phyloP scores from a whole-genome alignment of 805 yeast genomes.

The Candida sonorensis region DNA sequence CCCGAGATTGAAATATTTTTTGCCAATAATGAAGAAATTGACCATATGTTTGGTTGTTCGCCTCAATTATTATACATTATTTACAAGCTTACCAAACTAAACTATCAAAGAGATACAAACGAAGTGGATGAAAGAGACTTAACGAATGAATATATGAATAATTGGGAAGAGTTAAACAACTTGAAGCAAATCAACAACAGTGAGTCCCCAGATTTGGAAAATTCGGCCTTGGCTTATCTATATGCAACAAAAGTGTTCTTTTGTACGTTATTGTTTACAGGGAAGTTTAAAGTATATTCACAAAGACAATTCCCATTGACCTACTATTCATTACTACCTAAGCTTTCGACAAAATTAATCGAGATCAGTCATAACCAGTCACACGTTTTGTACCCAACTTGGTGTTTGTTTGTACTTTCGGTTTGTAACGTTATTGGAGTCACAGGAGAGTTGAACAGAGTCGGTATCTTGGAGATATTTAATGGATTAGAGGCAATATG shows the following conservation, averaged over 20 bases:
- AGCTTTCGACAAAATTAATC: slow-evolving; percentile 6
- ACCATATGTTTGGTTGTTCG: slow-evolving; percentile 30
- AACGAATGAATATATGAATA: slow-evolving; percentile 2
- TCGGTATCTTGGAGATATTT: slow-evolving; percentile 14
- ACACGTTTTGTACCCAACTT: slow-evolving; percentile 23
- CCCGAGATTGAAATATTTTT: slow-evolving; percentile 20
- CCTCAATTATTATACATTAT: slow-evolving; percentile 22
- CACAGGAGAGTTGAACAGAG: slow-evolving; percentile 12
- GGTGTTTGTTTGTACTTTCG: slow-evolving; percentile 25
- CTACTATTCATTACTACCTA: slow-evolving; percentile 5
- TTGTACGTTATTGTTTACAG: slow-evolving; percentile 10
- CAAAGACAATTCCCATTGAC: slow-evolving; percentile 5
- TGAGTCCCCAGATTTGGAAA: slow-evolving; percentile 8
- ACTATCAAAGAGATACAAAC: slow-evolving; percentile 7
- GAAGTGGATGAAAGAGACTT: slow-evolving; percentile 3
- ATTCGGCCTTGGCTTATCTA: slow-evolving; percentile 18
- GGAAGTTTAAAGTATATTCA: slow-evolving; percentile 4
- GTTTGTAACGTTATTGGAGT: slow-evolving; percentile 9
- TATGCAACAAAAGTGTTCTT: slow-evolving; percentile 14
- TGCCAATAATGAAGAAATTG: slow-evolving; percentile 18
- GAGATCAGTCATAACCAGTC: slow-evolving; percentile 7
- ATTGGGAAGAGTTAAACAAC: slow-evolving; percentile 9
- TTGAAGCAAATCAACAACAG: slow-evolving; percentile 6
- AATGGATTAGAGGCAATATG: slow-evolving; percentile 16
- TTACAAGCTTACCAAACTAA: slow-evolving; percentile 16